These are phyloP conservation scores for Trypanosoma conorhini DNA, from an alignment of 208 protist species.

Conservation along the genomic window DNA sequence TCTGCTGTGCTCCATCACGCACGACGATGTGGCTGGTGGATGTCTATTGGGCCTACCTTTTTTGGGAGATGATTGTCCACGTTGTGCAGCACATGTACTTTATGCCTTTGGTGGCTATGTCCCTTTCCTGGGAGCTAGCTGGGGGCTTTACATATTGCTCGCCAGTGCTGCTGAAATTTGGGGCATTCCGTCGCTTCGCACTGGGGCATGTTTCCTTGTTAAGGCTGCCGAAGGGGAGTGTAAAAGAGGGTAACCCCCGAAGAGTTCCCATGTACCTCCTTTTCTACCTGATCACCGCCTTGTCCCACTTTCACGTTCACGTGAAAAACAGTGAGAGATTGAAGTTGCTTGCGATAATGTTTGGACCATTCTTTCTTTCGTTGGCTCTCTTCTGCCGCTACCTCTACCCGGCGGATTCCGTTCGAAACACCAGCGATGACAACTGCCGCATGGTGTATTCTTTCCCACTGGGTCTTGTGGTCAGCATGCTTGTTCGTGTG, in stretches of 20 bases:
- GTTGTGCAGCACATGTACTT: conserved; percentile 81
- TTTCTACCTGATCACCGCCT: conserved; percentile 53
- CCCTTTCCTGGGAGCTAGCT: conserved; percentile 66
- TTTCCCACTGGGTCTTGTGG: conserved; percentile 57
- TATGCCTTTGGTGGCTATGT: conserved; percentile 79
- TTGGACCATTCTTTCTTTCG: conserved; percentile 55
- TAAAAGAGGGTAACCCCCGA: conserved; percentile 30
- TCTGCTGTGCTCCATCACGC: conserved; percentile 54
- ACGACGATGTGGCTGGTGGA: conserved; percentile 67
- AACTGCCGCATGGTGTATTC: conserved; percentile 55
- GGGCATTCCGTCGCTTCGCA: conserved; percentile 40
- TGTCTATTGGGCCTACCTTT: conserved; percentile 68
- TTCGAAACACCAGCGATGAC: conserved; percentile 34
- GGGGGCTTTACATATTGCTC: conserved; percentile 38
- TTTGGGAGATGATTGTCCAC: conserved; percentile 62
- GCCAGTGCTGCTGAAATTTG: conserved; percentile 52
- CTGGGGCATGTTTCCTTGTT: conserved; percentile 45
- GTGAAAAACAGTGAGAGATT: conserved; percentile 32
- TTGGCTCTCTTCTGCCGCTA: conserved; percentile 53
- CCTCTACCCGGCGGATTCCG: conserved; percentile 48
- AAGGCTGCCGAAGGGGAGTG: conserved; percentile 37
- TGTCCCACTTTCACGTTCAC: conserved; percentile 68
- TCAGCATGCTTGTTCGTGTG: conserved; percentile 78
- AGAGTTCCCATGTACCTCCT: conserved; percentile 70
- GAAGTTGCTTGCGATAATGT: conserved; percentile 46